phyloP scores from a whole-genome alignment of 108 stramenopile species.

The Fragilaria radians region DNA sequence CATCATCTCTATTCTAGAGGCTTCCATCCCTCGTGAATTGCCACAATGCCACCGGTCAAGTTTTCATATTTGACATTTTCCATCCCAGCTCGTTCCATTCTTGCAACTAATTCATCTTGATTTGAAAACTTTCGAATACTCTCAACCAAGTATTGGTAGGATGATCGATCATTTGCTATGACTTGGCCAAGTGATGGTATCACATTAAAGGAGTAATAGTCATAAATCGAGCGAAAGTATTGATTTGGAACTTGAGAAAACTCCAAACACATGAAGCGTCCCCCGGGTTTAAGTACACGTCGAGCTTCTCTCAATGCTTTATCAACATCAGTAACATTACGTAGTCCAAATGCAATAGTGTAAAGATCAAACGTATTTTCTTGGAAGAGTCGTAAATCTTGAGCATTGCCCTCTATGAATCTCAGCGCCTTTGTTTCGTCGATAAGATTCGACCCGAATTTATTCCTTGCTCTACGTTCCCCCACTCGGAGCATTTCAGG shows the following conservation, averaged over 20 bases:
- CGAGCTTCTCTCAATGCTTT: slow-evolving; percentile 73
- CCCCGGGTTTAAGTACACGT: slow-evolving; percentile 94
- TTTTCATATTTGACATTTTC: slow-evolving; percentile 65
- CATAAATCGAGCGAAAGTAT: slow-evolving; percentile 69
- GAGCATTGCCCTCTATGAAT: slow-evolving; percentile 91
- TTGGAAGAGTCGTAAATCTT: slow-evolving; percentile 69
- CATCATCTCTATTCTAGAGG: too few relatives aligned
- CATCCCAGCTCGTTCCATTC: slow-evolving; percentile 86
- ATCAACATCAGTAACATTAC: slow-evolving; percentile 96
- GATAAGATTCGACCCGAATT: slow-evolving; percentile 45
- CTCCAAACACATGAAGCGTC: slow-evolving; percentile 95
- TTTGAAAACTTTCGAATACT: slow-evolving; percentile 94
- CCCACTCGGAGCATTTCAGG: slow-evolving; percentile 94
- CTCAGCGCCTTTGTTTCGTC: slow-evolving; percentile 41
- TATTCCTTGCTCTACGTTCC: slow-evolving; percentile 49
- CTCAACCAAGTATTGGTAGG: slow-evolving; percentile 99
- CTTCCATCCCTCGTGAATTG: slow-evolving; percentile 87
- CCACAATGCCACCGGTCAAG: slow-evolving; percentile 92
- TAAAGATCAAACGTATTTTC: slow-evolving; percentile 93
- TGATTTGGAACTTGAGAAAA: slow-evolving; percentile 85
- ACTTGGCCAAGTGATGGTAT: slow-evolving; percentile 90
- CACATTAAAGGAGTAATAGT: slow-evolving; percentile 89
- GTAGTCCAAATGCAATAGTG: slow-evolving; percentile 96
- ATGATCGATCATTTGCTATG: slow-evolving; percentile 88
- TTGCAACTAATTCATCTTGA: slow-evolving; percentile 73